Percentiles rank a stretch among this genome's conserved stretches.
phyloP scores from a whole-genome alignment of 1,139 yeast species.

The Yamadazyma triangularis region DNA sequence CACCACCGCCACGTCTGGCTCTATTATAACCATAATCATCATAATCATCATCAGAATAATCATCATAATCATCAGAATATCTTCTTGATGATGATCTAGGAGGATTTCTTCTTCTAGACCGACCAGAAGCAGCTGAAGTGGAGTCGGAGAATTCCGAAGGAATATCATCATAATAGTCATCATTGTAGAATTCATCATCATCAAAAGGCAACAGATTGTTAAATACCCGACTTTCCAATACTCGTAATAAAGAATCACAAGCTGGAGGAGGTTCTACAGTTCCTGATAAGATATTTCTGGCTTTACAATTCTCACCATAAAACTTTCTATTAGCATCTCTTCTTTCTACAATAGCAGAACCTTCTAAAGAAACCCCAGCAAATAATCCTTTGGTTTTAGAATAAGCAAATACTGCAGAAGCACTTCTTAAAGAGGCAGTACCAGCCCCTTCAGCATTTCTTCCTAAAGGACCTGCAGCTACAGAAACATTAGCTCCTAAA shows the following conservation, averaged over 20 bases:
- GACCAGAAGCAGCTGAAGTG: slow-evolving; percentile 25
- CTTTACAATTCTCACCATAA: slow-evolving; percentile 84
- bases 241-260: slow-evolving; percentile 84
- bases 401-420: slow-evolving; percentile 89
- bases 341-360: slow-evolving; percentile 91
- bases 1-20: slow-evolving; percentile 2
- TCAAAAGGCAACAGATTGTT: slow-evolving; percentile 49
- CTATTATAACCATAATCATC: slow-evolving; percentile 15
- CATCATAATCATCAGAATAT: slow-evolving; percentile 38
- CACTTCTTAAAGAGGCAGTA: slow-evolving; percentile 81
- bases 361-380: slow-evolving; percentile 97
- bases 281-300: slow-evolving; percentile 78
- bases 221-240: slow-evolving; percentile 83
- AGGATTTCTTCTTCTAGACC: slow-evolving; percentile 26
- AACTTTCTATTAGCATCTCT: slow-evolving; percentile 95
- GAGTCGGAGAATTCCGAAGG: slow-evolving; percentile 61
- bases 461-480: slow-evolving; percentile 98
- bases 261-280: slow-evolving; percentile 90
- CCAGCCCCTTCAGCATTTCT: slow-evolving; percentile 98
- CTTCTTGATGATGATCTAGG: slow-evolving; percentile 19
- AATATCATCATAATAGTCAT: slow-evolving; percentile 66
- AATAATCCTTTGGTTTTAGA: slow-evolving; percentile 95
- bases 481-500: slow-evolving; percentile 89
- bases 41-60: slow-evolving; percentile 31
- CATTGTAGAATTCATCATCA: slow-evolving; percentile 51